Evolutionary conservation across 768 basidiomycete genomes (phyloP).

Genomic region (Candolleomyces eurysporus): DNA sequence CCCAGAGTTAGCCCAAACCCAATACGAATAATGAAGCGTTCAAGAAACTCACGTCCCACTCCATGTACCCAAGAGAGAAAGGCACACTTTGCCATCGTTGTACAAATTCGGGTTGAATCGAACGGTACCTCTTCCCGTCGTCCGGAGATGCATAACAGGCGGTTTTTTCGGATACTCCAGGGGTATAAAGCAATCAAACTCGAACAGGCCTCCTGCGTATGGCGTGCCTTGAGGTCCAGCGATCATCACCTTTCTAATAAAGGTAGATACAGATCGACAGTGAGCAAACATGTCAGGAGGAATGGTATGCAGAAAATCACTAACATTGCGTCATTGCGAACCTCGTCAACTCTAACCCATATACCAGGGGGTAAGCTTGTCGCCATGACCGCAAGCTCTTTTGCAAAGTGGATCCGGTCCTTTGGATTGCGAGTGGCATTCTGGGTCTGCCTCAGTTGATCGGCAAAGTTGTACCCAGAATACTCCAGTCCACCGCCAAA

Average conservation of each 20-base stretch:
- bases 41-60: slow-evolving; percentile 36
- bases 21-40: no score
- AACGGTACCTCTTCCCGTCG: slow-evolving; percentile 49
- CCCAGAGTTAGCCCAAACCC: neutral
- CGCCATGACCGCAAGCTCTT: slow-evolving; percentile 55
- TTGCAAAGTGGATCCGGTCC: slow-evolving; percentile 49
- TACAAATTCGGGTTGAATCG: slow-evolving; percentile 61
- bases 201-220: slow-evolving; percentile 52
- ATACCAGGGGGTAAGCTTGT: slow-evolving; percentile 56
- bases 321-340: slow-evolving; percentile 55
- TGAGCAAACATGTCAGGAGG: slow-evolving; percentile 2
- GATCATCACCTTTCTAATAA: slow-evolving; percentile 50
- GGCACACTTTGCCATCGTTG: slow-evolving; percentile 47
- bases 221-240: slow-evolving; percentile 57
- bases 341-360: slow-evolving; percentile 57
- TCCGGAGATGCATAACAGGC: slow-evolving; percentile 49
- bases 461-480: slow-evolving; percentile 33
- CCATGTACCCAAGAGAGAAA: slow-evolving; percentile 58
- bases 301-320: slow-evolving; percentile 17
- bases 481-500: slow-evolving; percentile 24
- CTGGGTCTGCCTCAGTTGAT: slow-evolving; percentile 29
- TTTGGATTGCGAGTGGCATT: slow-evolving; percentile 41
- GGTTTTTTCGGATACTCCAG: slow-evolving; percentile 46
- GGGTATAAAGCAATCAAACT: slow-evolving; percentile 58
- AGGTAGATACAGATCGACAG: slow-evolving; percentile 5